Conservation (phyloP, 345 rosid species). For the Sonneratia alba region DNA sequence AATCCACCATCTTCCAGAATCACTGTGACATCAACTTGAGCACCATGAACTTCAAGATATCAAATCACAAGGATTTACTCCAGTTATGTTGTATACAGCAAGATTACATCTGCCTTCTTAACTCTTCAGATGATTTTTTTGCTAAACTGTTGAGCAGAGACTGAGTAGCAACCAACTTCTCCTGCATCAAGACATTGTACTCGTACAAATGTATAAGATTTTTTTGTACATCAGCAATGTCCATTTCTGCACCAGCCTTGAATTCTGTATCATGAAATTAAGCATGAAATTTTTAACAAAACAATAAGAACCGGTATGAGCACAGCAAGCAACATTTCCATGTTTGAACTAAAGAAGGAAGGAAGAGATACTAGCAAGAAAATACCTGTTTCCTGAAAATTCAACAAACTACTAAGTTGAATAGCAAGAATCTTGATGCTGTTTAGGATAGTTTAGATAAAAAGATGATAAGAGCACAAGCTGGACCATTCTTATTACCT, state of each 20-base stretch:
- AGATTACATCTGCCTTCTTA: slow-evolving; percentile 13
- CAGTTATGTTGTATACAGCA: neutral
- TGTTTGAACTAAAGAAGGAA: neutral
- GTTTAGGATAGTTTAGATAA: neutral
- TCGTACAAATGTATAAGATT: slow-evolving; percentile 49
- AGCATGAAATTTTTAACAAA: neutral
- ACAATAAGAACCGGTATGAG: neutral
- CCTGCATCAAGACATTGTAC: slow-evolving; percentile 68
- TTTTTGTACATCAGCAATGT: slow-evolving; percentile 51
- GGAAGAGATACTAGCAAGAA: neutral
- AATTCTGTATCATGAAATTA: slow-evolving; percentile 42
- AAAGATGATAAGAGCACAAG: neutral
- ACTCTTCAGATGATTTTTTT: slow-evolving; percentile 17
- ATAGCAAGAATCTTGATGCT: neutral
- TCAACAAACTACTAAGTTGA: neutral
- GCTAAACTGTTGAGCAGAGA: slow-evolving; percentile 35
- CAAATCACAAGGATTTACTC: neutral
- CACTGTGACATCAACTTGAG: neutral
- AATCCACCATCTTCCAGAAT: neutral
- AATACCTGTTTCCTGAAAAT: too few relatives aligned
- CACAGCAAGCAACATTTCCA: neutral
- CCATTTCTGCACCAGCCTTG: slow-evolving; percentile 40
- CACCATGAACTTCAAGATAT: neutral
- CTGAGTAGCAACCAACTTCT: slow-evolving; percentile 49
- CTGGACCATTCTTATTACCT: slow-evolving; percentile 6